Percentiles rank a stretch among this genome's conserved stretches.
Evolutionary conservation across 257 asterid genomes (phyloP).

Genomic region (Cruciata laevipes): DNA sequence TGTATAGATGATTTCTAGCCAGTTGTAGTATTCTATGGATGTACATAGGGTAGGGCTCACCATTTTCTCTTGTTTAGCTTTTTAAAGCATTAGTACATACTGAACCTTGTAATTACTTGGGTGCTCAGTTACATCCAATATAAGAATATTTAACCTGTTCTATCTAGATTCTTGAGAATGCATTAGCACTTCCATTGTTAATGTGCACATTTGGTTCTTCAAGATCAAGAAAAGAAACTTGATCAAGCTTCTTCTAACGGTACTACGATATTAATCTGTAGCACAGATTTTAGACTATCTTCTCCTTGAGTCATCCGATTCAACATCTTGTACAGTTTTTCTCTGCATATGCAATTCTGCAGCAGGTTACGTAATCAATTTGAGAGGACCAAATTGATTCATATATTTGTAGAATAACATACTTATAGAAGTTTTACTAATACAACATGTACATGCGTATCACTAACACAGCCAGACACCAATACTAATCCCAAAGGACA

Average conservation of each 20-base stretch:
- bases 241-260: background rate
- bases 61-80: background rate
- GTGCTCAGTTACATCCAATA: background rate
- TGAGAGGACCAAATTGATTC: too few species aligned
- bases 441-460: too few species aligned
- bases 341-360: too few species aligned
- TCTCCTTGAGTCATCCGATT: too few species aligned
- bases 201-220: background rate
- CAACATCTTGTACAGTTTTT: too few species aligned
- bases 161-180: background rate
- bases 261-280: background rate
- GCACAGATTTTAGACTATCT: background rate
- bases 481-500: background rate
- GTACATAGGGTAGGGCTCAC: slow-evolving; percentile 26
- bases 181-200: background rate
- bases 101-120: slow-evolving; percentile 12
- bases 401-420: too few species aligned
- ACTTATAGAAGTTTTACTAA: too few species aligned
- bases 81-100: background rate
- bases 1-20: slow-evolving; percentile 38
- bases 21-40: slow-evolving; percentile 21
- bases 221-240: background rate
- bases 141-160: background rate
- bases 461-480: too few species aligned
- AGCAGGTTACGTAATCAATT: too few species aligned